Conservation (phyloP, 2,329 filamentous ascomycete species). For the Fusarium pseudonygamai region DNA sequence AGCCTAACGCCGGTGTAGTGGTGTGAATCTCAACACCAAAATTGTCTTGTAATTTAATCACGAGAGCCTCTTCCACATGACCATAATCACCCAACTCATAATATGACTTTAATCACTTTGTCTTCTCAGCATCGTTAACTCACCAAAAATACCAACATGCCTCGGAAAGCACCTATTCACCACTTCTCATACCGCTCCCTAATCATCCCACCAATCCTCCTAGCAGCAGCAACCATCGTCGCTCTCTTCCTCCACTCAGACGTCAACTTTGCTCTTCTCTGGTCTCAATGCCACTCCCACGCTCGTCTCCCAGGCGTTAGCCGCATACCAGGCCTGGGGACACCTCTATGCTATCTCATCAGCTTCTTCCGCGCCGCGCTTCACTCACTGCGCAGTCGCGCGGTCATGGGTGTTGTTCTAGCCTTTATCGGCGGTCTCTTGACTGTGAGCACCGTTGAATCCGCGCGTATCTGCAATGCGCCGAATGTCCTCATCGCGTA, state of each 20-base stretch:
- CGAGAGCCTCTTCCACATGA: constrained; percentile 35
- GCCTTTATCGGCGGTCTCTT: constrained; percentile 58
- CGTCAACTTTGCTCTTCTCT: constrained; percentile 62
- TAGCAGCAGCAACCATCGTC: constrained; percentile 54
- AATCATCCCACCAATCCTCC: constrained; percentile 58
- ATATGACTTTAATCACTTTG: neutral
- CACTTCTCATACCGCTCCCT: constrained; percentile 63
- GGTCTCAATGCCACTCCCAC: constrained; percentile 62
- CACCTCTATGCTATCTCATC: constrained; percentile 60
- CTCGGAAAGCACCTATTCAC: constrained; percentile 58
- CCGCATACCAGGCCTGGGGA: constrained; percentile 56
- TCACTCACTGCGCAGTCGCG: constrained; percentile 52
- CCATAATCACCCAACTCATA: neutral
- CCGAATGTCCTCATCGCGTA: constrained; percentile 49
- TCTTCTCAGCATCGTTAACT: no score
- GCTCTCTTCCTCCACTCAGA: constrained; percentile 58
- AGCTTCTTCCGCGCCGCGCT: constrained; percentile 59
- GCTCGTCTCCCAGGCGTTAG: constrained; percentile 56
- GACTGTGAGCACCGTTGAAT: constrained; percentile 61
- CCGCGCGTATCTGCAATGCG: constrained; percentile 55
- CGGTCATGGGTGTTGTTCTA: constrained; percentile 54
- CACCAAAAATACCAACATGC: constrained; percentile 4
- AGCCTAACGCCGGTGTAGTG: constrained; percentile 22
- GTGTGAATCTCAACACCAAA: constrained; percentile 27
- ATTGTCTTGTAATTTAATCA: constrained; percentile 24